These are phyloP conservation scores for Verticillium isaacii DNA, from an alignment of 2,329 filamentous ascomycete species.

Conservation along the genomic window DNA sequence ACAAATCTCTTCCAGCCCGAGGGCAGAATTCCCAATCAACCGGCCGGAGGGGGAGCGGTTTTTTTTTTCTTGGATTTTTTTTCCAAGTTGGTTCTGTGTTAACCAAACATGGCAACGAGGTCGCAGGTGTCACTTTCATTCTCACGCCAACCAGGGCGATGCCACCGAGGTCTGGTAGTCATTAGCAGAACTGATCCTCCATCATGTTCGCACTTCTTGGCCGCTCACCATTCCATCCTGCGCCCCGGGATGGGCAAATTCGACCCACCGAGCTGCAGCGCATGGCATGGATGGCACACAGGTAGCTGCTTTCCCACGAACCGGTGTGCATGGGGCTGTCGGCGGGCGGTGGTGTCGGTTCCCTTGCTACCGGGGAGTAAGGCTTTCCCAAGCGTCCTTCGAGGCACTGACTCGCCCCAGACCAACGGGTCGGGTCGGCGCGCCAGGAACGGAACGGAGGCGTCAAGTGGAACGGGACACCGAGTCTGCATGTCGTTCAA, in stretches of 20 bases:
- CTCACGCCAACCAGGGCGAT: neutral
- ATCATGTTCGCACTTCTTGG: neutral
- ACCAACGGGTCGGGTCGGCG: neutral
- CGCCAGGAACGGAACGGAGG: neutral
- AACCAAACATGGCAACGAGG: neutral
- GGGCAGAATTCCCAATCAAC: neutral
- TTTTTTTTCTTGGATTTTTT: too few species aligned
- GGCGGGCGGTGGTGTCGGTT: neutral
- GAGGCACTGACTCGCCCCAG: neutral
- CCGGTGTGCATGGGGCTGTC: neutral
- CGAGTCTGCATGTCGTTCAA: neutral
- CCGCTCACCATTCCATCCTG: neutral
- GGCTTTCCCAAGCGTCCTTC: neutral
- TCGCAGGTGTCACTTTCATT: neutral
- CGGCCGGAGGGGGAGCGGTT: too few species aligned
- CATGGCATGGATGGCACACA: neutral
- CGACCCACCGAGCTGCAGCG: neutral
- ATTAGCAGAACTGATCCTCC: too few species aligned
- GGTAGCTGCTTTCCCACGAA: neutral
- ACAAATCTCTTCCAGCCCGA: neutral
- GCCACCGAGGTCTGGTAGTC: neutral
- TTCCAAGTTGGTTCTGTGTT: too few species aligned
- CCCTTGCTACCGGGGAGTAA: neutral
- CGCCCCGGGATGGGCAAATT: neutral
- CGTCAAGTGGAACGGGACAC: neutral